These are phyloP conservation scores for Falciphora oryzae DNA, from an alignment of 2,329 filamentous ascomycete species.

Conservation along the genomic window DNA sequence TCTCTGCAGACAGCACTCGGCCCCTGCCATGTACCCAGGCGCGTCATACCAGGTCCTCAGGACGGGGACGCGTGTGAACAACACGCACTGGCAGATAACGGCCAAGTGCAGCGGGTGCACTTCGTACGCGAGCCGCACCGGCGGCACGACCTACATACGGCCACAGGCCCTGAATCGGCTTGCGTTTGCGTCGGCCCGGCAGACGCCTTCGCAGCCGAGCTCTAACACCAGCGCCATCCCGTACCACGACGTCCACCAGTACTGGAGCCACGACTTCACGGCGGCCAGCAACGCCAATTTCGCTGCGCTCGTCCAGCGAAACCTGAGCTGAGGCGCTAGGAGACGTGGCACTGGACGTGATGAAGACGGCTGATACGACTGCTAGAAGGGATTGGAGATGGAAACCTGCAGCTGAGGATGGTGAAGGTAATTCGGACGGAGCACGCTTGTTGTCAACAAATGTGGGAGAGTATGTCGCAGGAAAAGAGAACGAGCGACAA, in stretches of 20 bases:
- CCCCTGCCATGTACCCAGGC: constrained; percentile 17
- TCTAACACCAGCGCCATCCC: constrained; percentile 31
- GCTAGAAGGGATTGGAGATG: neutral
- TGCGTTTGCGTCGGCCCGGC: constrained; percentile 33
- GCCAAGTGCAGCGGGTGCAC: constrained; percentile 36
- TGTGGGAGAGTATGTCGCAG: neutral
- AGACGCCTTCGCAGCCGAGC: constrained; percentile 30
- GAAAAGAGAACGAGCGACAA: neutral
- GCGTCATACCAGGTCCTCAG: constrained; percentile 27
- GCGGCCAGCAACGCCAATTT: constrained; percentile 29
- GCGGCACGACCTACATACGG: constrained; percentile 30
- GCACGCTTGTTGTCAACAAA: no score
- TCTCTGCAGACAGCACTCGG: neutral
- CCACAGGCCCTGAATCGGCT: constrained; percentile 30
- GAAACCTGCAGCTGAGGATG: neutral
- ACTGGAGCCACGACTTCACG: constrained; percentile 33
- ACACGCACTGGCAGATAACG: constrained; percentile 35
- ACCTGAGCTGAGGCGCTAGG: neutral
- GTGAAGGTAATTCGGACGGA: neutral
- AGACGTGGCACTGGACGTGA: neutral
- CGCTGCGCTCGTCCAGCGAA: constrained; percentile 7
- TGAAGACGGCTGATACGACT: neutral
- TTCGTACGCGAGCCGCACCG: constrained; percentile 32
- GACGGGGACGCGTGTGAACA: constrained; percentile 32
- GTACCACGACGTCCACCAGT: constrained; percentile 37